phyloP scores from a whole-genome alignment of 2,329 filamentous ascomycete genomes.

The Neofusicoccum ribis region DNA sequence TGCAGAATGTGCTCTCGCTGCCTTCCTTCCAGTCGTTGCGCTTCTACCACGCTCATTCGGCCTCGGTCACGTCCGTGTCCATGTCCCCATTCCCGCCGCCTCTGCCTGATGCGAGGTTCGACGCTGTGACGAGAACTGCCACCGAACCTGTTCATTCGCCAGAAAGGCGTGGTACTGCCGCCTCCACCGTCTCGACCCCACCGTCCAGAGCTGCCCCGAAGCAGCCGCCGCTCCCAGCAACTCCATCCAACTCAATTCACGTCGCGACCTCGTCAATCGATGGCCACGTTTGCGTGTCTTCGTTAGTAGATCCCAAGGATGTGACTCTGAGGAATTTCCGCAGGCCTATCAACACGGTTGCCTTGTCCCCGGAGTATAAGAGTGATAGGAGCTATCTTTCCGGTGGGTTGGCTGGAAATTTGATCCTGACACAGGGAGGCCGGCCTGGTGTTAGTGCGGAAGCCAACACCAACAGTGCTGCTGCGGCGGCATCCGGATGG shows the following conservation, averaged over 20 bases:
- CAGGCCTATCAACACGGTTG: constrained; percentile 86
- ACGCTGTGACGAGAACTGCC: constrained; percentile 22
- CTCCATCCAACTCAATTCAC: constrained; percentile 85
- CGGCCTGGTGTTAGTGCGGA: constrained; percentile 75
- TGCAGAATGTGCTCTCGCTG: constrained; percentile 79
- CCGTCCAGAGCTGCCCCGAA: constrained; percentile 53
- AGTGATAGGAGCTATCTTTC: constrained; percentile 87
- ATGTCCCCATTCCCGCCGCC: constrained; percentile 82
- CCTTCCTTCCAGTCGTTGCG: constrained; percentile 79
- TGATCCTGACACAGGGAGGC: constrained; percentile 83
- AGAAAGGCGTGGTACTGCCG: constrained; percentile 34
- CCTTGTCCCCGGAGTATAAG: constrained; percentile 92
- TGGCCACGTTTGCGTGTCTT: constrained; percentile 90
- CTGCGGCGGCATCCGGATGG: constrained; percentile 85
- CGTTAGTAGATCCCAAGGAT: constrained; percentile 82
- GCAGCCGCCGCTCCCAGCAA: constrained; percentile 67
- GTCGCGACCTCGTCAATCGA: constrained; percentile 94
- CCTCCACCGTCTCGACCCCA: constrained; percentile 38
- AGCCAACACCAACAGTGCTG: constrained; percentile 84
- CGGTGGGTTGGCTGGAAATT: constrained; percentile 81
- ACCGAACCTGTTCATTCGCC: constrained; percentile 41
- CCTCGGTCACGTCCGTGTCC: constrained; percentile 85
- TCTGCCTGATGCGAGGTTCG: constrained; percentile 38
- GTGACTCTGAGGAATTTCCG: constrained; percentile 92
- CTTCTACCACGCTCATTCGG: constrained; percentile 88